Conservation (phyloP, 768 basidiomycete species). For the Lactifluus subvellereus region DNA sequence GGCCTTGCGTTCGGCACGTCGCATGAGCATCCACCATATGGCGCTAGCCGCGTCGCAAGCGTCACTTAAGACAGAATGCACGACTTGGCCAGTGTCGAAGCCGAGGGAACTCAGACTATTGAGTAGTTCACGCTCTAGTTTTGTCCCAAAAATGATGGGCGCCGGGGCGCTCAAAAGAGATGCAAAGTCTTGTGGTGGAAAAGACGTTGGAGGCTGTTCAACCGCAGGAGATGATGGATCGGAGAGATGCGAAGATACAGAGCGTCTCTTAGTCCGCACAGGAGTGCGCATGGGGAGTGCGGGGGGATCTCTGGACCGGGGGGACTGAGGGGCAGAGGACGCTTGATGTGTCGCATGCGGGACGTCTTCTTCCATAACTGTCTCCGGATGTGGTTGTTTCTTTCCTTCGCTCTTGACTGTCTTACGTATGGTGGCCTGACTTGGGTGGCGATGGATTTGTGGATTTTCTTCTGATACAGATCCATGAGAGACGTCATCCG, state of each 20-base stretch:
- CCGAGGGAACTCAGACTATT: conserved; percentile 70
- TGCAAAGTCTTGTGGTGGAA: conserved; percentile 52
- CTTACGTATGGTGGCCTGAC: conserved; percentile 57
- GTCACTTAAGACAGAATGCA: conserved; percentile 86
- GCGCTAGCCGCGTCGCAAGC: conserved; percentile 91
- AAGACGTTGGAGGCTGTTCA: conserved; percentile 31
- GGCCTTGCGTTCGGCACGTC: conserved; percentile 64
- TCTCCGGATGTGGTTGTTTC: conserved; percentile 39
- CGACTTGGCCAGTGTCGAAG: conserved; percentile 90
- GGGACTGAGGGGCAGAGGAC: conserved; percentile 29
- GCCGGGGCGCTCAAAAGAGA: conserved; percentile 57
- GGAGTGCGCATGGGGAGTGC: conserved; percentile 77
- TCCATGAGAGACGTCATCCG: conserved; percentile 38
- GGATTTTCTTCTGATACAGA: conserved; percentile 25
- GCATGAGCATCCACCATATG: conserved; percentile 93
- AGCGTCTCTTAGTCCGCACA: conserved; percentile 90
- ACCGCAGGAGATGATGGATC: conserved; percentile 47
- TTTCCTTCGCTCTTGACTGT: conserved; percentile 26
- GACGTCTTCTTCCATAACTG: conserved; percentile 49
- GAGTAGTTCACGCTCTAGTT: conserved; percentile 73
- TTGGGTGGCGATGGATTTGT: conserved; percentile 45
- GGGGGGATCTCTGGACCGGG: conserved; percentile 41
- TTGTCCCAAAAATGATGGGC: conserved; percentile 83
- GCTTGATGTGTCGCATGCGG: conserved; percentile 20
- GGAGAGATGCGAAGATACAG: conserved; percentile 83